Conservation (phyloP, 2,329 filamentous ascomycete species). For the Ascochyta rabiei region DNA sequence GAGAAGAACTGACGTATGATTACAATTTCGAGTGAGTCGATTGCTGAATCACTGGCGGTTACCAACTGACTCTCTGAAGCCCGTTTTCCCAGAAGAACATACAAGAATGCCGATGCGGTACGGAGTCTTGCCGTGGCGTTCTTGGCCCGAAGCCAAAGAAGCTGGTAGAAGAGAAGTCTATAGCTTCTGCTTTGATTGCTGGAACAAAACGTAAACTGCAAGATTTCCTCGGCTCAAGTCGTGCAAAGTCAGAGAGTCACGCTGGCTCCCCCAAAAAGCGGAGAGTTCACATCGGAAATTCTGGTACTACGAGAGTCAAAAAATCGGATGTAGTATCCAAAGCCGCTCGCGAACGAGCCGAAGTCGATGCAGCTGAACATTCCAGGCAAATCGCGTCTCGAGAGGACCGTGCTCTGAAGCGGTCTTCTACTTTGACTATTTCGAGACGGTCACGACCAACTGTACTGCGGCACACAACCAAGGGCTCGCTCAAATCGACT, state of each 20-base stretch:
- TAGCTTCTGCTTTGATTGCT: constrained; percentile 36
- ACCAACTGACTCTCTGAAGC: constrained; percentile 21
- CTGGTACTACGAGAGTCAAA: constrained; percentile 31
- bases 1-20: constrained; percentile 96
- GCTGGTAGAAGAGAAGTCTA: constrained; percentile 43
- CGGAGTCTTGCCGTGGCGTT: constrained; percentile 65
- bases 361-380: constrained; percentile 34
- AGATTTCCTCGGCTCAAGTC: constrained; percentile 33
- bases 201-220: constrained; percentile 46
- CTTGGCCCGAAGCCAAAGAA: constrained; percentile 63
- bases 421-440: constrained; percentile 23
- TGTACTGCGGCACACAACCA: constrained; percentile 13
- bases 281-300: constrained; percentile 25
- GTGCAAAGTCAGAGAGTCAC: constrained; percentile 28
- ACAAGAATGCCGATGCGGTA: constrained; percentile 68
- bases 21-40: constrained; percentile 70
- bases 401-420: constrained; percentile 39
- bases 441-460: constrained; percentile 20
- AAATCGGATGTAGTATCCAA: constrained; percentile 29
- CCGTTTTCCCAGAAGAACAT: constrained; percentile 64
- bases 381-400: constrained; percentile 41
- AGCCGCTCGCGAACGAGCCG: constrained; percentile 33
- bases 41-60: not conserved
- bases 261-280: constrained; percentile 43
- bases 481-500: constrained; percentile 23